Base-by-base conservation (phyloP, 495 filamentous ascomycete species). In the Usnea hakonensis region DNA sequence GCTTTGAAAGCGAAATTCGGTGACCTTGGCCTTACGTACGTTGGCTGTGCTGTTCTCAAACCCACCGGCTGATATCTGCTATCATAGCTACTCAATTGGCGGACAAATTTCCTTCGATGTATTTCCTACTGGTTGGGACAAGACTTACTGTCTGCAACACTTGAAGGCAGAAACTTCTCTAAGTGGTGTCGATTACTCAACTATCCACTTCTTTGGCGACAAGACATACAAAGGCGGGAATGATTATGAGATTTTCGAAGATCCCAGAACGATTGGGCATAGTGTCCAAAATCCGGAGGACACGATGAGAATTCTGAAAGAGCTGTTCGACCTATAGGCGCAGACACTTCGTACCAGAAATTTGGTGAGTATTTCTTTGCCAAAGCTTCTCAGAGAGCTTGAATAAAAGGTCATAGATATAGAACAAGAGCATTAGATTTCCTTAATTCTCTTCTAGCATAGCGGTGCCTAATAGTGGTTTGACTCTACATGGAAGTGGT, bases 91-190 rank as follows among this genome's bases (percentile, higher is more conserved):
- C 79, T 92, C 90, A 52, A 91, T 98, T 68, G 94, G 94, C 66
- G 94, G 94, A 44, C 90, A 97, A 69, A 95, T 98, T 71, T 96
- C 90, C 61, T 98, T 98, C 77, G 94, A 98, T 71, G 90, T 97
- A 64, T 98, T 98, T 81, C 94, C 94, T 57, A 85, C 77, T 2
- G 94, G 94, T 67, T 98, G 94, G 94, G 93, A 98, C 76, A 98
- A 97, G 83, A 95, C 89, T n/a, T 98, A 93, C 79, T 96, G 93
- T 75, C 78, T 98, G 66, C 81, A 83, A 68, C 91, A 97, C 73
- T 72, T 98, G 36, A 88, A 89, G 75, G 82, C 84, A 58, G 94
- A 97, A 73, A 89, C 87, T 70, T 78, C 84, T 67, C 74, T 78
- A 64, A 76, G 79, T 10, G 83, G 77, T 65, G 76, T 90, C 61